Base-by-base conservation (phyloP, 2,329 filamentous ascomycete genomes). In the Dothideomycetes sp. region DNA sequence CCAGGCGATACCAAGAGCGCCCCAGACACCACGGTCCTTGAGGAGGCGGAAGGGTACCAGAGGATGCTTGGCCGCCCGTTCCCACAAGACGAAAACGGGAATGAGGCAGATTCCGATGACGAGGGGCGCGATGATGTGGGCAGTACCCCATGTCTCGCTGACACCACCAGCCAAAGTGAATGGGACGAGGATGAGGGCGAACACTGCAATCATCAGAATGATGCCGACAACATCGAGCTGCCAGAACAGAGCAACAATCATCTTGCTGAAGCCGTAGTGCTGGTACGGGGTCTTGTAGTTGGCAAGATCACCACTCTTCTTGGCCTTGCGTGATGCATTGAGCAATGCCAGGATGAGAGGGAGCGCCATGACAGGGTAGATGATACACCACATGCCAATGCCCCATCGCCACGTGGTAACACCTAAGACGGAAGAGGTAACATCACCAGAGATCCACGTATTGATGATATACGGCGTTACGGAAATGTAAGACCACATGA, bases 101-200 rank as follows among this genome's bases (percentile, higher is more conserved):
- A 66, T 55, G 15, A 58, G 45, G 3, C 56, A 30, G 37, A 62
- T 43, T 5, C 62, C 62, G 10, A 63, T 44, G 14, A 65, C 53
- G 11, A 64, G 53, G 50, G 63, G 60, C 42, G 56, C 56, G 45
- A 66, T 61, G 46, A 68, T 63, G 44, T 58, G 57, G 3, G 49
- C 47, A 2, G 57, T 57, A 4, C 51, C 48, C 62, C 62, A 66
- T 16, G 49, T 49, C 1, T 52, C 14, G 43, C 53, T 15, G 11
- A 52, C 51, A 42, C 57, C 60, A 12, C 40, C 52, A 36, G 49
- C 50, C 14, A 86, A 65, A 11, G 67, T 77, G 55, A 87, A 77
- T 1, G 81, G 78, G 4, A 87, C 69, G n/a, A 86, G 63, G 52
- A 86, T 75, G 11, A 84, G 59, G 0, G 72, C 67, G 49, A 81